phyloP scores from a whole-genome alignment of 2,329 filamentous ascomycete genomes.

The Grosmannia serpens region DNA sequence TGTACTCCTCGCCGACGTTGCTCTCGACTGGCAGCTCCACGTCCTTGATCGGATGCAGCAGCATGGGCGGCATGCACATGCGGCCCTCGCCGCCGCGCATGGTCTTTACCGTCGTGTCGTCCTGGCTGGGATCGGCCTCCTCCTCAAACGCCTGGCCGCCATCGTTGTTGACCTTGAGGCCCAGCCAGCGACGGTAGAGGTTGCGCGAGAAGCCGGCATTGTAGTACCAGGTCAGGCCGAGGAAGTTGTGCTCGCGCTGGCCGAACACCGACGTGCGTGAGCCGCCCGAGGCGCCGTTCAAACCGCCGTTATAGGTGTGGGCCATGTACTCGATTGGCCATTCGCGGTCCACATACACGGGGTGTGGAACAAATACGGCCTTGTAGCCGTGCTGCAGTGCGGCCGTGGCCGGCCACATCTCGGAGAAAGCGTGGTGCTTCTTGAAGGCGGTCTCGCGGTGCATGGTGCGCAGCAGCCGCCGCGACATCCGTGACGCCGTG shows the following conservation, averaged over 20 bases:
- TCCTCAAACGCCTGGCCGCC: constrained; percentile 68
- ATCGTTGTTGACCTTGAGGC: constrained; percentile 66
- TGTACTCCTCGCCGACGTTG: constrained; percentile 34
- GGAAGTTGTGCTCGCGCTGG: constrained; percentile 80
- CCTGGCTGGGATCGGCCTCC: constrained; percentile 38
- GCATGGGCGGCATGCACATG: constrained; percentile 85
- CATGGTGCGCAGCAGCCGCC: constrained; percentile 72
- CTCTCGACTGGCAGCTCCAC: constrained; percentile 55
- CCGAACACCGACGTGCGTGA: constrained; percentile 63
- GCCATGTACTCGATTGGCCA: constrained; percentile 77
- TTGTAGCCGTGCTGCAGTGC: constrained; percentile 89
- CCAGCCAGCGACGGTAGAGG: constrained; percentile 77
- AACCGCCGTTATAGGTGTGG: constrained; percentile 67
- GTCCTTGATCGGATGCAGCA: constrained; percentile 79
- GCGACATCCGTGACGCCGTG: constrained; percentile 73
- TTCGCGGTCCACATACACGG: constrained; percentile 73
- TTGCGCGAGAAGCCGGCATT: constrained; percentile 72
- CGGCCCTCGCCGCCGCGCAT: constrained; percentile 64
- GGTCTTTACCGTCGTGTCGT: constrained; percentile 32
- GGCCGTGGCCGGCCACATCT: constrained; percentile 89
- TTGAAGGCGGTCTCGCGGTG: constrained; percentile 77
- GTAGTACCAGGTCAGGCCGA: constrained; percentile 85
- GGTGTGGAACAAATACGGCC: constrained; percentile 82
- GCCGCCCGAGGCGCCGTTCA: constrained; percentile 64
- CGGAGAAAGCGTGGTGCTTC: constrained; percentile 84